Evolutionary conservation across 2,329 filamentous ascomycete species (phyloP).

Genomic region (Venturia effusa): DNA sequence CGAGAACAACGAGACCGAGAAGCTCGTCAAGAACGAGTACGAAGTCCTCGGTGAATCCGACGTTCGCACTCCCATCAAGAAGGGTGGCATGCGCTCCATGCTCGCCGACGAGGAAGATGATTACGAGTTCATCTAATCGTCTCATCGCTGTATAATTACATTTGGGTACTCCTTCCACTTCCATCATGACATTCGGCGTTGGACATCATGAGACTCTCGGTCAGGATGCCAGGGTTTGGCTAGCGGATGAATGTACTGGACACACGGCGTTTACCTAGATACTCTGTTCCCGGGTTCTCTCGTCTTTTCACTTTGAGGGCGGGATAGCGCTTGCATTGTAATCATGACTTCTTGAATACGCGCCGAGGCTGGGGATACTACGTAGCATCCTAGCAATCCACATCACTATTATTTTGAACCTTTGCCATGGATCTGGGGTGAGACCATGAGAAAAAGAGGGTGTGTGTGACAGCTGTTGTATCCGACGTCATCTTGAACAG

Average conservation of each 20-base stretch:
- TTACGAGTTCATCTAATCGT: conserved; percentile 29
- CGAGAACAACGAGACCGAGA: conserved; percentile 49
- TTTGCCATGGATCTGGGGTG: neutral
- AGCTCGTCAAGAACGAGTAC: conserved; percentile 50
- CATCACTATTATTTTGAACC: neutral
- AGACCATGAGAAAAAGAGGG: too few species aligned
- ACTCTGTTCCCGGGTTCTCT: neutral
- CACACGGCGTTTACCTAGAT: neutral
- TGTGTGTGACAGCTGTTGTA: neutral
- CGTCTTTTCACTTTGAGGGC: neutral
- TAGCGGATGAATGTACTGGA: neutral
- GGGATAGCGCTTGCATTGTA: neutral
- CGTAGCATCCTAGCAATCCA: neutral
- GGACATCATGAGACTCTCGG: neutral
- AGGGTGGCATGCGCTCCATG: conserved; percentile 20
- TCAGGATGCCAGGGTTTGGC: conserved; percentile 1
- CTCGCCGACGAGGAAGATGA: conserved; percentile 26
- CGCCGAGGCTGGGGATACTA: neutral
- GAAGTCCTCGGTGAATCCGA: conserved; percentile 38
- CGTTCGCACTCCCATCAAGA: conserved; percentile 20
- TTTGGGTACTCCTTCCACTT: neutral
- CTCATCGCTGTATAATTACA: neutral
- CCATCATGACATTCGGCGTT: neutral
- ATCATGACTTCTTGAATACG: neutral
- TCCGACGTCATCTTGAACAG: neutral